Evolutionary conservation across 768 basidiomycete species (phyloP).

Genomic region (Tricholoma saponaceum): DNA sequence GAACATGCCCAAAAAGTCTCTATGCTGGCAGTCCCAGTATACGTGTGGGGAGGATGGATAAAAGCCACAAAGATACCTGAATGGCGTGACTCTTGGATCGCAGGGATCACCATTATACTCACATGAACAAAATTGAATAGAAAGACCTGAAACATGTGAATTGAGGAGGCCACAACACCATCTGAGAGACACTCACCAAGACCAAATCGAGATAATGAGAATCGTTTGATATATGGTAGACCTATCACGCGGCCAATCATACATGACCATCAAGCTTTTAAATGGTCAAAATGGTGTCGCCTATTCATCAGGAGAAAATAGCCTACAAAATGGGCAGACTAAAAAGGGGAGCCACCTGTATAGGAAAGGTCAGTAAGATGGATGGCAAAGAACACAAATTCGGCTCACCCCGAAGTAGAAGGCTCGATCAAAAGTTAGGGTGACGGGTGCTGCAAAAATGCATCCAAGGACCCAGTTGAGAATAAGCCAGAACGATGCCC

Average conservation of each 20-base stretch:
- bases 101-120: conserved; percentile 16
- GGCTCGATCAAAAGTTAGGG: conserved; percentile 49
- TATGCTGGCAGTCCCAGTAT: conserved; percentile 30
- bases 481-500: conserved; percentile 61
- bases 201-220: conserved; percentile 57
- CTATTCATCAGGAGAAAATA: neutral
- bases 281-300: neutral
- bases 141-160: conserved; percentile 39
- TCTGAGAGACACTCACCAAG: conserved; percentile 41
- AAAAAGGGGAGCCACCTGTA: conserved; percentile 39
- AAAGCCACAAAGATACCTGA: conserved; percentile 38
- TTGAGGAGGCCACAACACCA: neutral
- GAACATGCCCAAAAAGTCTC: conserved; percentile 45
- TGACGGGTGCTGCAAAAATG: conserved; percentile 40
- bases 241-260: conserved; percentile 67
- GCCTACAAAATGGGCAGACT: conserved; percentile 57
- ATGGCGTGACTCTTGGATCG: conserved; percentile 3
- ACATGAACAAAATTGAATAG: conserved; percentile 57
- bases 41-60: conserved; percentile 22
- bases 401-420: conserved; percentile 53
- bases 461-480: conserved; percentile 66
- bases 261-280: conserved; percentile 53
- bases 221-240: conserved; percentile 58
- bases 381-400: conserved; percentile 7
- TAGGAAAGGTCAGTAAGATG: neutral